These are phyloP conservation scores for Eugenia klotzschiana DNA, from an alignment of 441 rosid species.

Conservation along the genomic window DNA sequence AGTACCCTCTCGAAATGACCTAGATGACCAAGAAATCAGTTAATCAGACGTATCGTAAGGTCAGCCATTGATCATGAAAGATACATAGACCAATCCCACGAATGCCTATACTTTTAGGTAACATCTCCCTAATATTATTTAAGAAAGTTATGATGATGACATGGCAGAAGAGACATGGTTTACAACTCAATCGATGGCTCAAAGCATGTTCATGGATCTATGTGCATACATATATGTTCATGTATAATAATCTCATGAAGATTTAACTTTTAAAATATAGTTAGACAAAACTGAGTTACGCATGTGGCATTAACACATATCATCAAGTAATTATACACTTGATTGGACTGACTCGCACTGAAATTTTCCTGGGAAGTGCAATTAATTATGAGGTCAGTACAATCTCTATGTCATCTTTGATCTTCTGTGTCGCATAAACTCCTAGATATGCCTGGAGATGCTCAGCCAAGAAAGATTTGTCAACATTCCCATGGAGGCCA, in stretches of 20 bases:
- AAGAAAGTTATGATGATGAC: neutral
- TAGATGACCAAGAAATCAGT: neutral
- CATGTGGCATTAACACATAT: neutral
- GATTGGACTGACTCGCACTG: neutral
- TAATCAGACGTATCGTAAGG: neutral
- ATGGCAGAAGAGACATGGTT: neutral
- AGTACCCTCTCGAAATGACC: neutral
- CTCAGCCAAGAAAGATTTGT: neutral
- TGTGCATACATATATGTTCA: neutral
- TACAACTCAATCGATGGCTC: neutral
- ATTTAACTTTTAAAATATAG: neutral
- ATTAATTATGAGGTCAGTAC: neutral
- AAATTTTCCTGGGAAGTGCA: neutral
- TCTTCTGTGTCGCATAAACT: neutral
- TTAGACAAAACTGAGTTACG: neutral
- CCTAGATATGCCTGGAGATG: neutral
- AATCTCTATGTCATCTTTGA: neutral
- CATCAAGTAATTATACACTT: neutral
- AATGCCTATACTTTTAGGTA: neutral
- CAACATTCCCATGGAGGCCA: neutral
- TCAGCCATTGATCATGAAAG: neutral
- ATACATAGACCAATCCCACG: neutral
- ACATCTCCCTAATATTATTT: neutral
- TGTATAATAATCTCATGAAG: neutral
- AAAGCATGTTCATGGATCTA: neutral